Percentiles rank a stretch among this genome's conserved stretches.
Conservation (phyloP, 768 basidiomycete species). For the Mycena olivaceomarginata region DNA sequence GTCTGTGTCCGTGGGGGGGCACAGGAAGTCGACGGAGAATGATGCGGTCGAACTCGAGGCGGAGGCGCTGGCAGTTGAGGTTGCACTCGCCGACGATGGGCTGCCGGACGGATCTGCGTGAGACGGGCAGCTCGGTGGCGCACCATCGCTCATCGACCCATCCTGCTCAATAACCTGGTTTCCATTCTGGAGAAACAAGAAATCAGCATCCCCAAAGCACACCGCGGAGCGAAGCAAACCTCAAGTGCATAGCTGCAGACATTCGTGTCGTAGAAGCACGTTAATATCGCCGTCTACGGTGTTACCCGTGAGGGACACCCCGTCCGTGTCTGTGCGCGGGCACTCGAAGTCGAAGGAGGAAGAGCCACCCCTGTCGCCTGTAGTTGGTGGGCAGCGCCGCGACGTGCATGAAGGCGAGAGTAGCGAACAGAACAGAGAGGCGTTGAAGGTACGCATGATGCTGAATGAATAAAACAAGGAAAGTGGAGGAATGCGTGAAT, state of each 20-base stretch:
- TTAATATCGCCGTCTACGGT: too few species aligned
- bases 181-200: background rate
- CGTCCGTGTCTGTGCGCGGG: too few species aligned
- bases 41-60: too few species aligned
- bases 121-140: too few species aligned
- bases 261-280: background rate
- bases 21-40: background rate
- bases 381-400: background rate
- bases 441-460: background rate
- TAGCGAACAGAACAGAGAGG: background rate
- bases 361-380: background rate
- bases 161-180: too few species aligned
- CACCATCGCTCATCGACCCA: too few species aligned
- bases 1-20: background rate
- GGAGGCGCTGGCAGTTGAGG: too few species aligned
- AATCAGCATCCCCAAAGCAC: background rate
- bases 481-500: background rate
- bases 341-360: background rate
- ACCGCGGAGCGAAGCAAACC: background rate
- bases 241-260: background rate
- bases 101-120: too few species aligned
- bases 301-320: too few species aligned
- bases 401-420: background rate
- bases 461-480: background rate
- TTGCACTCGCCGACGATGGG: too few species aligned